Conservation (phyloP, 2,329 filamentous ascomycete genomes). For the Pseudopyrenochaeta lycopersici region DNA sequence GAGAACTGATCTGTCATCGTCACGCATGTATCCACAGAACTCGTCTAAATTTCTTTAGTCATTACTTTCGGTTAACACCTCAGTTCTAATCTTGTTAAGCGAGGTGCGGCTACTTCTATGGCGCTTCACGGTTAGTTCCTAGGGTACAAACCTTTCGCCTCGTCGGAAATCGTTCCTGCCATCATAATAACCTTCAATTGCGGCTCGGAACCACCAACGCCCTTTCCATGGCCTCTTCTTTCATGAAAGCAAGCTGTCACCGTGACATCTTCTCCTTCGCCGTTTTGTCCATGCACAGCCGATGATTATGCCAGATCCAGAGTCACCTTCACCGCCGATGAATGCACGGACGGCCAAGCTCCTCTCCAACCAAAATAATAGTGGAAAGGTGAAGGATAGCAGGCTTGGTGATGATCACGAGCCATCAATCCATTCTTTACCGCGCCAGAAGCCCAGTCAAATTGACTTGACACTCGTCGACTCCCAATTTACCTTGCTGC, state of each 20-base stretch:
- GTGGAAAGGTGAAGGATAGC: neutral
- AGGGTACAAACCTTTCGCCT: too few species aligned
- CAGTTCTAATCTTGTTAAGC: too few species aligned
- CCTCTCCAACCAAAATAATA: neutral
- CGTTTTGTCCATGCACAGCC: neutral
- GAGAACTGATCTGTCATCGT: too few species aligned
- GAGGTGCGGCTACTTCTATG: too few species aligned
- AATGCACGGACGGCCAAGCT: neutral
- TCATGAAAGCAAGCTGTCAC: constrained; percentile 5
- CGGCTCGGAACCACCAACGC: constrained; percentile 12
- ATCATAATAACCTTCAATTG: constrained; percentile 1
- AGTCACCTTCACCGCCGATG: neutral
- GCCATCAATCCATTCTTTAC: neutral
- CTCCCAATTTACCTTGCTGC: neutral
- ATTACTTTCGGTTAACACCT: too few species aligned
- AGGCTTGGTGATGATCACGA: neutral
- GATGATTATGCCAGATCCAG: constrained; percentile 5
- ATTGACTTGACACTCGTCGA: constrained; percentile 1
- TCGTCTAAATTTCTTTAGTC: too few species aligned
- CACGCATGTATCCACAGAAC: too few species aligned
- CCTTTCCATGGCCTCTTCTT: constrained; percentile 17
- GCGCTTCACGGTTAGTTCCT: too few species aligned
- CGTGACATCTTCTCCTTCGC: neutral
- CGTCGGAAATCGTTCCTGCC: neutral
- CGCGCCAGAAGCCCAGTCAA: neutral